Conservation (phyloP, 2,329 filamentous ascomycete genomes). For the Paecilomyces niveus region DNA sequence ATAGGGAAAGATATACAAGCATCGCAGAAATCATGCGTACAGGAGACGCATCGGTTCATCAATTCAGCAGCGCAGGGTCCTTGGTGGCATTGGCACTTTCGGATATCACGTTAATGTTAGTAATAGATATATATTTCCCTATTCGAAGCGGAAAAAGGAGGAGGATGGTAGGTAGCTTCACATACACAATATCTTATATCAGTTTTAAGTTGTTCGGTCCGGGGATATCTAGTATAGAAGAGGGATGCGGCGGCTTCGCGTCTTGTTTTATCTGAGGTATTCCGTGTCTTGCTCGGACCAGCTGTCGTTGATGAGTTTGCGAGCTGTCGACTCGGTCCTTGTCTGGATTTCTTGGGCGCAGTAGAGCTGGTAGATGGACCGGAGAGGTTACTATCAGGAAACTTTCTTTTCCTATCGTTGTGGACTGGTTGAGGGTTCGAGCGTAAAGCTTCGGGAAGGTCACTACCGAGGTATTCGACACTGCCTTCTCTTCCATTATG, state of each 20-base stretch:
- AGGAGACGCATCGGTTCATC: slow-evolving; percentile 3
- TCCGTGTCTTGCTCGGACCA: not conserved
- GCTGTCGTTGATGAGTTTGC: not conserved
- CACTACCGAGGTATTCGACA: not conserved
- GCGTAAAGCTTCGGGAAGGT: not conserved
- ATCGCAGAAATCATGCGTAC: slow-evolving; percentile 4
- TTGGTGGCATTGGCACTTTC: slow-evolving; percentile 8
- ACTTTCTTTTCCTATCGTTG: not conserved
- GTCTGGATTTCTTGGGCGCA: not conserved
- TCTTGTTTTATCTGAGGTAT: not conserved
- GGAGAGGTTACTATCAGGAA: not conserved
- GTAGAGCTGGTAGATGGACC: not conserved
- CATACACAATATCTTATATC: not conserved
- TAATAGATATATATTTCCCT: not conserved
- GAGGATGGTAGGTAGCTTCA: not conserved
- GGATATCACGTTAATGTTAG: not conserved
- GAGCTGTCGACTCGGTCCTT: not conserved
- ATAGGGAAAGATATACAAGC: not conserved
- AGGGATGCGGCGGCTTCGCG: not conserved
- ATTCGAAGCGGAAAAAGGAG: not conserved
- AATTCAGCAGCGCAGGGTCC: slow-evolving; percentile 1
- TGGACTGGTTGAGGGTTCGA: not conserved
- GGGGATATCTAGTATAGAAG: not conserved
- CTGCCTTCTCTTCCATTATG: not conserved
- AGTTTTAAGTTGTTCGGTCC: not conserved